Evolutionary conservation across 1,139 yeast species (phyloP).

Genomic region (Kodamaea alishanica): DNA sequence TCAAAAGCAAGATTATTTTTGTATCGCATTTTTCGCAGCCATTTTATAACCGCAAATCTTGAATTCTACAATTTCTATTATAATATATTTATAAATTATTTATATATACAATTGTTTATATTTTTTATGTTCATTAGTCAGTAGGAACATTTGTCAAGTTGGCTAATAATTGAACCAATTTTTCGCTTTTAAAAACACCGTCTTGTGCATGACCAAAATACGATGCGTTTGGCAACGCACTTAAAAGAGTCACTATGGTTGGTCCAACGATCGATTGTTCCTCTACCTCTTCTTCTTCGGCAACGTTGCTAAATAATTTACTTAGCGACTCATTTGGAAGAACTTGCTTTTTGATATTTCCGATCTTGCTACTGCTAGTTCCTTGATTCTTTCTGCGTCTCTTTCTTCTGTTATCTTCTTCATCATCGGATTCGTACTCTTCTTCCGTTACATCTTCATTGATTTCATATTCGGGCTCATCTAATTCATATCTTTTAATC

Average conservation of each 20-base stretch:
- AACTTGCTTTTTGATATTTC: background rate
- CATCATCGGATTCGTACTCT: constrained; percentile 9
- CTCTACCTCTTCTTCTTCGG: constrained; percentile 5
- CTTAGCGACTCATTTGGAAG: constrained; percentile 1
- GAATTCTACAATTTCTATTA: background rate
- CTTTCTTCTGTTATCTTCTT: constrained; percentile 17
- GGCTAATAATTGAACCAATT: constrained; percentile 40
- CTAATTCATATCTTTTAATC: constrained; percentile 43
- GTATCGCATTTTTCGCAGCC: constrained; percentile 9
- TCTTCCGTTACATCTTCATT: constrained; percentile 11
- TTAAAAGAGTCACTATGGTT: constrained; percentile 49
- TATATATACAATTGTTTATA: constrained; percentile 1
- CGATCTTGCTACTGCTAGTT: constrained; percentile 2
- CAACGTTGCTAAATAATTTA: constrained; percentile 4
- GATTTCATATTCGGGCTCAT: constrained; percentile 21
- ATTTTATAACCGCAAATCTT: constrained; percentile 1
- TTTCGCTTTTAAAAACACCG: constrained; percentile 37
- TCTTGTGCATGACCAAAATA: constrained; percentile 43
- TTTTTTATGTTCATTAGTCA: constrained; percentile 10
- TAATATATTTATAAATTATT: background rate
- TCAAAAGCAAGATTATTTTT: background rate
- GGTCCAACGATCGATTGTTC: constrained; percentile 42
- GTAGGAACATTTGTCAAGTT: constrained; percentile 31
- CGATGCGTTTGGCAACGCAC: constrained; percentile 51
- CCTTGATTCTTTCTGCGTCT: constrained; percentile 19